Evolutionary conservation across 2,329 filamentous ascomycete species (phyloP).

Genomic region (Sporothrix brunneoviolacea): DNA sequence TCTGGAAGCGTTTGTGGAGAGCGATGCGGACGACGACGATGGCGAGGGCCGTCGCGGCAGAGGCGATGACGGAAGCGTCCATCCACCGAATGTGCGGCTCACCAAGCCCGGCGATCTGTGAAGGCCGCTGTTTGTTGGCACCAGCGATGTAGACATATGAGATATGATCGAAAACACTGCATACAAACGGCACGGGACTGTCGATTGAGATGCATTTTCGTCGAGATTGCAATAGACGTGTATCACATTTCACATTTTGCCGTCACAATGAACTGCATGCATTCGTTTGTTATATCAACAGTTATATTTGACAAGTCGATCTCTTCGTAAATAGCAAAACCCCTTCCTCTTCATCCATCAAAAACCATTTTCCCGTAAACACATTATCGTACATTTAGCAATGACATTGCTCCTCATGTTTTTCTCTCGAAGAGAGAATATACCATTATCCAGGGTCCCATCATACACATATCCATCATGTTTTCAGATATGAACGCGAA

Average conservation of each 20-base stretch:
- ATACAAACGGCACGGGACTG: too few species aligned
- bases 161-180: not conserved
- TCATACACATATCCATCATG: not conserved
- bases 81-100: not conserved
- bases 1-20: constrained; percentile 46
- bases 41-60: constrained; percentile 19
- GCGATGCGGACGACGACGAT: constrained; percentile 30
- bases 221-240: too few species aligned
- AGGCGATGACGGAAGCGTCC: not conserved
- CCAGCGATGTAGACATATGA: too few species aligned
- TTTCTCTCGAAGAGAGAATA: not conserved
- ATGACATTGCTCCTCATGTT: not conserved
- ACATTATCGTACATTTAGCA: too few species aligned
- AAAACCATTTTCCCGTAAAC: too few species aligned
- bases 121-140: not conserved
- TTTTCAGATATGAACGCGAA: not conserved
- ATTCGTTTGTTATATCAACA: too few species aligned
- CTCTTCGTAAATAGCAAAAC: too few species aligned
- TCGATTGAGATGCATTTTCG: too few species aligned
- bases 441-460: not conserved
- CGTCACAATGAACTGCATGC: too few species aligned
- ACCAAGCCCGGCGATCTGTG: not conserved
- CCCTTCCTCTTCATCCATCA: too few species aligned
- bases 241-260: too few species aligned
- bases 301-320: too few species aligned